These are phyloP conservation scores for Ganoderma multipileum DNA, from an alignment of 1,284 basidiomycete genomes.

Conservation along the genomic window DNA sequence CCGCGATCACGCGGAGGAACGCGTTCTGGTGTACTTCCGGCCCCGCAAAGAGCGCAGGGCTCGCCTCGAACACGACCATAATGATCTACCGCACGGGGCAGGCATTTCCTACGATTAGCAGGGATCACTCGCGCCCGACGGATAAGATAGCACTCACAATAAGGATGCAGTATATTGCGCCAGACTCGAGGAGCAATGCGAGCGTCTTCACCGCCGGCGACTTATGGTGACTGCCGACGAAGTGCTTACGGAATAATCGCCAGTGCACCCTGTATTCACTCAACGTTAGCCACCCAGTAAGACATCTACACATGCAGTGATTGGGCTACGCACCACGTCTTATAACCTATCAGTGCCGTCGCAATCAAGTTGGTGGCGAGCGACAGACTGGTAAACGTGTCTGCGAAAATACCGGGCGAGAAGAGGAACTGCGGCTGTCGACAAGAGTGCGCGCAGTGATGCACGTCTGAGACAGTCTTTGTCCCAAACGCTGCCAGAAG, in stretches of 20 bases:
- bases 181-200: conserved; percentile 1
- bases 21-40: neutral
- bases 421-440: conserved; percentile 1
- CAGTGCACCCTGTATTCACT: neutral
- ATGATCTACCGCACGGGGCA: neutral
- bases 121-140: too few species aligned
- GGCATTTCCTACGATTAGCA: too few species aligned
- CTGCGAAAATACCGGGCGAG: neutral
- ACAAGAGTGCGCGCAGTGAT: neutral
- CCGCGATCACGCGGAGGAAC: neutral
- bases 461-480: neutral
- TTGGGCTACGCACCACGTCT: neutral
- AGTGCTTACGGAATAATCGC: neutral
- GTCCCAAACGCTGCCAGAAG: neutral
- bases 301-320: neutral
- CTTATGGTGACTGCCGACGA: neutral
- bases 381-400: neutral
- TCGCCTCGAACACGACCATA: neutral
- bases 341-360: neutral
- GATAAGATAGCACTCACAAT: neutral
- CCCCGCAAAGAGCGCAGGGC: neutral
- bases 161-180: conserved; percentile 4
- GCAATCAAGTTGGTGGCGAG: neutral
- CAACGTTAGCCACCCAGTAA: neutral
- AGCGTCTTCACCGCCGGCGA: neutral